Evolutionary conservation across 2,329 filamentous ascomycete species (phyloP).

Genomic region (Penicillium sp.): DNA sequence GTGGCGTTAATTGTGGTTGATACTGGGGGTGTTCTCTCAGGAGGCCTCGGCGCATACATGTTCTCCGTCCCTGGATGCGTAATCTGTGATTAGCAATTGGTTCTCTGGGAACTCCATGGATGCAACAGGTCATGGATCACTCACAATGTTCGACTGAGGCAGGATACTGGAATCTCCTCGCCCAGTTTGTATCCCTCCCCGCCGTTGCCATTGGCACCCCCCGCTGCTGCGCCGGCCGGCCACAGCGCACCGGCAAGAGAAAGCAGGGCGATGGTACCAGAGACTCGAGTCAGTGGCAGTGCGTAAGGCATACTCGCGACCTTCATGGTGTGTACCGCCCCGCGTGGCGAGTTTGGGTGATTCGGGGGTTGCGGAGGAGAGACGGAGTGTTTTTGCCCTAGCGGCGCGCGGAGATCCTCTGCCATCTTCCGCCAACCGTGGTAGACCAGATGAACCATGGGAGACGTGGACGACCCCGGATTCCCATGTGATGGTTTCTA

Average conservation of each 20-base stretch:
- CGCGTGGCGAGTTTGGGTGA: conserved; percentile 18
- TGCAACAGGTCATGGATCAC: conserved; percentile 33
- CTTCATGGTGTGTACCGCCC: conserved; percentile 11
- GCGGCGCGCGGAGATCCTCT: conserved; percentile 13
- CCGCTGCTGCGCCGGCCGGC: conserved; percentile 30
- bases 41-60: conserved; percentile 26
- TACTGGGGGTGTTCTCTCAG: conserved; percentile 9
- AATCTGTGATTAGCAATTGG: conserved; percentile 8
- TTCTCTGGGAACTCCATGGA: neutral
- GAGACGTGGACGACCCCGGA: neutral
- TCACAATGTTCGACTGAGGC: conserved; percentile 74
- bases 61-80: conserved; percentile 24
- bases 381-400: conserved; percentile 21
- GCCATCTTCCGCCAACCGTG: neutral
- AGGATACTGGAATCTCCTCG: conserved; percentile 70
- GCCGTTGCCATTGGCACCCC: conserved; percentile 21
- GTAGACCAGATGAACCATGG: neutral
- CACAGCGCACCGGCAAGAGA: conserved; percentile 22
- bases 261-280: conserved; percentile 18
- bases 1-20: conserved; percentile 17
- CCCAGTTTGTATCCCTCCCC: conserved; percentile 53
- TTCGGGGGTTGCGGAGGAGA: conserved; percentile 18
- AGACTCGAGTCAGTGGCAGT: conserved; percentile 9
- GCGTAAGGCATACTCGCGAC: conserved; percentile 13
- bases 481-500: no score